Evolutionary conservation across 78 protist species (phyloP).

Genomic region (Planoprotostelium fungivorum): DNA sequence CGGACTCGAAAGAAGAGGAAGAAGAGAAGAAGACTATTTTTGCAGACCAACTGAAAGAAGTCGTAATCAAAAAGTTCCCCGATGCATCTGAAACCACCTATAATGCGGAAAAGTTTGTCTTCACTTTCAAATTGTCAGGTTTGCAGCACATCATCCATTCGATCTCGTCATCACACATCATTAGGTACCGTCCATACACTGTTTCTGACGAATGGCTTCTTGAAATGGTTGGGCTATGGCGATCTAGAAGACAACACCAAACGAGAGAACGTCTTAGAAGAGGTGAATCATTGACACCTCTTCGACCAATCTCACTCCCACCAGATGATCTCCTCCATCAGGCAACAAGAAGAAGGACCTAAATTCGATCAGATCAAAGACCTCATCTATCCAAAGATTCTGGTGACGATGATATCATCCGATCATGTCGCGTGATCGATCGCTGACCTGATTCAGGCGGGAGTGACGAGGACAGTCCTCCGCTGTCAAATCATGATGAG

Average conservation of each 20-base stretch:
- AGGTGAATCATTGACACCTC: neutral
- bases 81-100: neutral
- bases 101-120: neutral
- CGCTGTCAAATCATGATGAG: neutral
- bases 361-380: neutral
- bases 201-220: neutral
- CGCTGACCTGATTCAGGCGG: neutral
- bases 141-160: neutral
- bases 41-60: neutral
- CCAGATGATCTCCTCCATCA: neutral
- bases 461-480: neutral
- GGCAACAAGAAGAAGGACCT: neutral
- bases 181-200: neutral
- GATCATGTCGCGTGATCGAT: neutral
- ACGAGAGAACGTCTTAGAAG: neutral
- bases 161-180: neutral
- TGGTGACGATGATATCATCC: neutral
- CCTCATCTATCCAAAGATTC: neutral
- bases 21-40: neutral
- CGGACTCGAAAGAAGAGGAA: neutral
- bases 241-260: neutral
- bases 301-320: neutral
- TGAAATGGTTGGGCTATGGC: neutral
- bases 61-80: neutral
- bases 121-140: neutral